Conservation (phyloP, 2,329 filamentous ascomycete species). For the Apiospora sp. region DNA sequence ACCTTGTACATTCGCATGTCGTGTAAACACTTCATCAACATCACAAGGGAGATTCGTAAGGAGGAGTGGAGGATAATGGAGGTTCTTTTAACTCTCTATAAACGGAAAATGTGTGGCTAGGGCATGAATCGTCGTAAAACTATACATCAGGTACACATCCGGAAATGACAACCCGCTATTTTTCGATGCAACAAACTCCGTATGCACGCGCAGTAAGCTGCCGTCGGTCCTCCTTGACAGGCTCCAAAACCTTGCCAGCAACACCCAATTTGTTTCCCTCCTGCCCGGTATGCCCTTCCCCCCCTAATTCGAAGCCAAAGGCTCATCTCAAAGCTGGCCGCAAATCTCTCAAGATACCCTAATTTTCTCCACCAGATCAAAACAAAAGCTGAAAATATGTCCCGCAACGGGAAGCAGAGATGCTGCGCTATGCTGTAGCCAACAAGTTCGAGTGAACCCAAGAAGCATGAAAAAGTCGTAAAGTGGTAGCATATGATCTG, state of each 20-base stretch:
- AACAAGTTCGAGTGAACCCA: conserved; percentile 2
- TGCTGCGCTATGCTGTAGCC: conserved; percentile 22
- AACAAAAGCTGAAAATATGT: background rate
- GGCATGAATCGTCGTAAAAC: conserved; percentile 18
- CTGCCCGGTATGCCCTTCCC: background rate
- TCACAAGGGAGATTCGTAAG: background rate
- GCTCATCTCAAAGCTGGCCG: background rate
- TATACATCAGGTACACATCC: conserved; percentile 13
- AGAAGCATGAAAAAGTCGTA: conserved; percentile 16
- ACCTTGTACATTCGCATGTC: too few relatives aligned
- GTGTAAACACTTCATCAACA: background rate
- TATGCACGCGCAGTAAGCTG: background rate
- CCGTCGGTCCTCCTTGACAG: background rate
- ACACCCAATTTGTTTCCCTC: conserved; percentile 16
- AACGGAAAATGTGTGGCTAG: background rate
- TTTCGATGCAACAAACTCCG: conserved; percentile 1
- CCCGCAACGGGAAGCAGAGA: background rate
- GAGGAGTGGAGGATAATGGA: background rate
- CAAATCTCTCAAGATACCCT: background rate
- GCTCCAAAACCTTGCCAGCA: background rate
- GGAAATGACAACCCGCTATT: conserved; percentile 11
- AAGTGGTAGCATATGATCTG: conserved; percentile 25
- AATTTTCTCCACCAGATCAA: background rate
- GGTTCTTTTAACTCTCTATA: background rate
- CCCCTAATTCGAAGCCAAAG: background rate